phyloP scores from a whole-genome alignment of 192 early-diverging fungal species.

The Backusella luteola region DNA sequence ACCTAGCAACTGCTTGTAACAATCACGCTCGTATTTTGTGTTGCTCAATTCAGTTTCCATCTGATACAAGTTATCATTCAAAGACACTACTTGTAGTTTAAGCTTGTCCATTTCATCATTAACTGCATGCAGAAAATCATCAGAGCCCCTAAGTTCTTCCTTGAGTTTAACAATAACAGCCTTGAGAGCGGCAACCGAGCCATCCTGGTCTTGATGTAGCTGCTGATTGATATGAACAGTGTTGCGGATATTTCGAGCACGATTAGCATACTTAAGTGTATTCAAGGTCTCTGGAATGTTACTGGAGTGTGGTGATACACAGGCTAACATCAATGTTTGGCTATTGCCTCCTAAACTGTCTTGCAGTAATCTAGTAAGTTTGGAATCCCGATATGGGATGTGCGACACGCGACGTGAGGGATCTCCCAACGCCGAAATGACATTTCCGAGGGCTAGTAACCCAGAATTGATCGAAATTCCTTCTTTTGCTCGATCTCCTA shows the following conservation, averaged over 20 bases:
- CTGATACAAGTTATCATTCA: not conserved
- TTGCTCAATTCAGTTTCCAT: not conserved
- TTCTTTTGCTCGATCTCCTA: constrained; percentile 91
- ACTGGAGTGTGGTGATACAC: constrained; percentile 76
- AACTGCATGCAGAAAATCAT: constrained; percentile 13
- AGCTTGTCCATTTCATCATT: constrained; percentile 17
- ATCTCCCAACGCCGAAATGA: constrained; percentile 94
- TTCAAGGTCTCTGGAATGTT: constrained; percentile 88
- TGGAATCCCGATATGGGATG: constrained; percentile 95
- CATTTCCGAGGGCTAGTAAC: constrained; percentile 92
- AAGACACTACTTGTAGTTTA: not conserved
- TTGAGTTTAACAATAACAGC: constrained; percentile 58
- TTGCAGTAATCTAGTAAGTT: constrained; percentile 93
- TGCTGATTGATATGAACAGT: constrained; percentile 74
- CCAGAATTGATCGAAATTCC: constrained; percentile 97
- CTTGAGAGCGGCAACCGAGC: constrained; percentile 51
- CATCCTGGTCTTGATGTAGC: constrained; percentile 45
- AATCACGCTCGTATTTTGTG: not conserved
- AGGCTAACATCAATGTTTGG: constrained; percentile 93
- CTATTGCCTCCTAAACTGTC: constrained; percentile 93
- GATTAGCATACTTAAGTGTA: constrained; percentile 97
- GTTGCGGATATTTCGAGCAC: constrained; percentile 95
- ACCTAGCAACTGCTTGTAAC: not conserved
- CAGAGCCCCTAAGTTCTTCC: constrained; percentile 41
- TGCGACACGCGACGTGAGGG: constrained; percentile 58